These are phyloP conservation scores for Panellus pusillus DNA, from an alignment of 768 basidiomycete genomes.

Conservation along the genomic window DNA sequence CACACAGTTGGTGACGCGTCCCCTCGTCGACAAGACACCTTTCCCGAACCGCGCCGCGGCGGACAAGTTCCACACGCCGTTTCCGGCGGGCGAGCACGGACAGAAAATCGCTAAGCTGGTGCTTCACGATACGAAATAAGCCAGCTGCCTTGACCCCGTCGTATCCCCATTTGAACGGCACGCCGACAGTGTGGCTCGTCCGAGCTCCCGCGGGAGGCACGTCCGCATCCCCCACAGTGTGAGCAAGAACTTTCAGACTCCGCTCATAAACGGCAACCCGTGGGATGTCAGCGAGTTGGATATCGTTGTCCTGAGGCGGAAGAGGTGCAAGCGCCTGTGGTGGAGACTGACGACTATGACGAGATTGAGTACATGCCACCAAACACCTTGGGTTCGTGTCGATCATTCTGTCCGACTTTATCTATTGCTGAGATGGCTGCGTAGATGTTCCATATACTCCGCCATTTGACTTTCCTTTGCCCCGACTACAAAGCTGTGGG, in stretches of 20 bases:
- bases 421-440: neutral
- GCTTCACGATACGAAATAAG: slow-evolving; percentile 22
- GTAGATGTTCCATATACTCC: slow-evolving; percentile 45
- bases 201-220: slow-evolving; percentile 70
- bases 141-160: neutral
- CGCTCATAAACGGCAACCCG: slow-evolving; percentile 60
- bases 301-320: slow-evolving; percentile 26
- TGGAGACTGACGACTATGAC: slow-evolving; percentile 38
- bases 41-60: slow-evolving; percentile 59
- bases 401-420: too few relatives aligned
- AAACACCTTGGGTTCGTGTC: slow-evolving; percentile 26
- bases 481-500: slow-evolving; percentile 45
- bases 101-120: slow-evolving; percentile 36
- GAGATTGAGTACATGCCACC: slow-evolving; percentile 57
- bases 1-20: slow-evolving; percentile 37
- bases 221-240: slow-evolving; percentile 54
- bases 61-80: slow-evolving; percentile 35
- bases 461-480: slow-evolving; percentile 45
- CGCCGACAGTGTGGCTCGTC: slow-evolving; percentile 49
- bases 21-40: slow-evolving; percentile 75
- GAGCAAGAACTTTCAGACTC: slow-evolving; percentile 61
- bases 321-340: slow-evolving; percentile 31
- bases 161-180: slow-evolving; percentile 26
- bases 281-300: slow-evolving; percentile 73
- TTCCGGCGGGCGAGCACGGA: slow-evolving; percentile 24